phyloP scores from a whole-genome alignment of 805 yeast genomes.

The Yarrowia sp. region DNA sequence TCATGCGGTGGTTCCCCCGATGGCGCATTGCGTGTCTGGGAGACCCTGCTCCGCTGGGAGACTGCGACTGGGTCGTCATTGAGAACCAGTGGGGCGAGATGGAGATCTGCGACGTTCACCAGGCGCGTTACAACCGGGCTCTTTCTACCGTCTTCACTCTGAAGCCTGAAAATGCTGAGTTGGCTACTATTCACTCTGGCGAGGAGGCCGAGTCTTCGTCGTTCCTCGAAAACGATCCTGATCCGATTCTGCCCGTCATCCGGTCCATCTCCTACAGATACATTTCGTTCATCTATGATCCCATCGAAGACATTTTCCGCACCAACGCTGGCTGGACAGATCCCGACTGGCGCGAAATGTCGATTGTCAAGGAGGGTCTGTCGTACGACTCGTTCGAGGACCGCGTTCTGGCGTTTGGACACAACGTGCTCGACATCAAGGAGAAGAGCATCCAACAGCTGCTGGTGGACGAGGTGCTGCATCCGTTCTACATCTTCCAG shows the following conservation, averaged over 20 bases:
- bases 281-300: conserved; percentile 77
- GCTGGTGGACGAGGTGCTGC: conserved; percentile 81
- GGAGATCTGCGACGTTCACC: conserved; percentile 53
- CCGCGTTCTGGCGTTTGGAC: conserved; percentile 71
- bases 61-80: conserved; percentile 87
- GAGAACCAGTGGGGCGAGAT: conserved; percentile 94
- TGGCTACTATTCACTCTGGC: conserved; percentile 25
- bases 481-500: conserved; percentile 95
- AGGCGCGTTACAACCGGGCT: conserved; percentile 65
- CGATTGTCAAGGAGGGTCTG: conserved; percentile 58
- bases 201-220: conserved; percentile 28
- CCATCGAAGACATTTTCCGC: conserved; percentile 79
- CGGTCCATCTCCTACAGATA: conserved; percentile 79
- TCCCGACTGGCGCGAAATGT: conserved; percentile 64
- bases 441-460: conserved; percentile 67
- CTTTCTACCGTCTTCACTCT: conserved; percentile 62
- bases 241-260: conserved; percentile 68
- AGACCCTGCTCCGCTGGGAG: conserved; percentile 62
- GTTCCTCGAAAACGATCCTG: conserved; percentile 40
- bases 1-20: conserved; percentile 84
- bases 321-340: conserved; percentile 89
- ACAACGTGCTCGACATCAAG: conserved; percentile 68
- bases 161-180: conserved; percentile 6
- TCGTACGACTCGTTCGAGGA: conserved; percentile 66
- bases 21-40: conserved; percentile 70